phyloP scores from a whole-genome alignment of 2,329 filamentous ascomycete genomes.

The Dryadomyces sulphureus region DNA sequence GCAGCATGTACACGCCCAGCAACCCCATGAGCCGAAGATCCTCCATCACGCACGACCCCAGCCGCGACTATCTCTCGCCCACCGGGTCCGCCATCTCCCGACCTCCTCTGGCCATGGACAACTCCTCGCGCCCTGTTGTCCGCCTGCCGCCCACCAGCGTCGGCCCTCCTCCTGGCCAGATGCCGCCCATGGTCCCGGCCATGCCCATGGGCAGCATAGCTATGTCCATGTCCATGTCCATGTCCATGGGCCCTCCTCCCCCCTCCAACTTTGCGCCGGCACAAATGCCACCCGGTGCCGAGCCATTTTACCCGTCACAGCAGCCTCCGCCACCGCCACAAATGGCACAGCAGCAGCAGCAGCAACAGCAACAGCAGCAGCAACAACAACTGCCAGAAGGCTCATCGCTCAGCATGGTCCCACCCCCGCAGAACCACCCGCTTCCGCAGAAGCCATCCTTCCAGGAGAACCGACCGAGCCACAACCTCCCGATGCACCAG shows the following conservation, averaged over 20 bases:
- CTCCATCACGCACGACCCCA: conserved; percentile 52
- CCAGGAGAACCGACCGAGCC: conserved; percentile 38
- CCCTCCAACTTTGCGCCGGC: conserved; percentile 1
- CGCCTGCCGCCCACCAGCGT: conserved; percentile 55
- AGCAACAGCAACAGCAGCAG: conserved; percentile 3
- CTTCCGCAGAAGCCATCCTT: conserved; percentile 43
- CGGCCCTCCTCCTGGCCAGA: conserved; percentile 9
- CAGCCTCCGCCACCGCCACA: not conserved
- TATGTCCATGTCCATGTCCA: not conserved
- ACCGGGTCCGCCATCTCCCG: conserved; percentile 64
- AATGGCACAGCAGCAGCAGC: not conserved
- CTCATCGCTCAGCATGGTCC: conserved; percentile 33
- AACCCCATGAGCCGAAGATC: conserved; percentile 80
- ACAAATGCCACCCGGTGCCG: conserved; percentile 1
- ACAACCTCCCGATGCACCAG: conserved; percentile 67
- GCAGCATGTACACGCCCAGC: conserved; percentile 75
- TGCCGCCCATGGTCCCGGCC: not conserved
- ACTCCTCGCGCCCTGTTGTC: conserved; percentile 52
- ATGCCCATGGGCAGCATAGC: not conserved
- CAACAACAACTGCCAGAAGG: conserved; percentile 10
- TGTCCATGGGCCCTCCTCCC: conserved; percentile 14
- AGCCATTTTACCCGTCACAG: not conserved
- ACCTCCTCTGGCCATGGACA: conserved; percentile 45
- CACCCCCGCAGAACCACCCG: conserved; percentile 42
- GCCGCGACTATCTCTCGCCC: conserved; percentile 64